Evolutionary conservation across 208 protist species (phyloP).

Genomic region (Trypanosoma cruzi): DNA sequence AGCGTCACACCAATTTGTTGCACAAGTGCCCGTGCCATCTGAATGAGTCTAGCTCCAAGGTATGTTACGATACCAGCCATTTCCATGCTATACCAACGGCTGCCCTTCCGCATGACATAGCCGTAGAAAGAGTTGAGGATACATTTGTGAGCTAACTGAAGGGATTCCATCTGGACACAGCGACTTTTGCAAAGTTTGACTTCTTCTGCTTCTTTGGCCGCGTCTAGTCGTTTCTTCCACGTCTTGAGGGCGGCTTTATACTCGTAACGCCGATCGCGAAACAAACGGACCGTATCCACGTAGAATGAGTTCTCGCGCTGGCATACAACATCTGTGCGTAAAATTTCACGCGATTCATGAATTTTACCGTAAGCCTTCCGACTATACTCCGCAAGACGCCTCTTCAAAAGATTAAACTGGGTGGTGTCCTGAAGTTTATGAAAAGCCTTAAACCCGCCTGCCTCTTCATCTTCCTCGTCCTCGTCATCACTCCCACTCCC

Average conservation of each 20-base stretch:
- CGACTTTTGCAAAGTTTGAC: conserved; percentile 90
- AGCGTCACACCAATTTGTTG: conserved; percentile 98
- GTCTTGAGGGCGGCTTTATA: conserved; percentile 98
- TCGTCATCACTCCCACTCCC: conserved; percentile 30
- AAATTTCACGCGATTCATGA: conserved; percentile 92
- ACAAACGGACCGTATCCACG: conserved; percentile 98
- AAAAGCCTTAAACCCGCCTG: conserved; percentile 65
- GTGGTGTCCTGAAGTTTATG: conserved; percentile 91
- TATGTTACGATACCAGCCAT: conserved; percentile 99
- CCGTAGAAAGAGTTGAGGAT: conserved; percentile 99
- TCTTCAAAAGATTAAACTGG: conserved; percentile 94
- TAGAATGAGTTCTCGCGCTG: conserved; percentile 99
- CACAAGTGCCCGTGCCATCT: conserved; percentile 95
- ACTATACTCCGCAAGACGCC: conserved; percentile 97
- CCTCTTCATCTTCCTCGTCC: conserved; percentile 52
- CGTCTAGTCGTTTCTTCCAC: conserved; percentile 93
- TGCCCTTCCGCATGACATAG: conserved; percentile 99
- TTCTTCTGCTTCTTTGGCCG: conserved; percentile 85
- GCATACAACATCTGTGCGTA: conserved; percentile 96
- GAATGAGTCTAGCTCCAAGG: conserved; percentile 99
- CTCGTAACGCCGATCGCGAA: conserved; percentile 99
- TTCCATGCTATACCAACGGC: conserved; percentile 99
- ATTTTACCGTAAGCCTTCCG: conserved; percentile 97
- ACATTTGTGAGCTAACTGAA: conserved; percentile 99
- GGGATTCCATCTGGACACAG: conserved; percentile 99